These are phyloP conservation scores for Microsporum canis DNA, from an alignment of 2,329 filamentous ascomycete species.

Conservation along the genomic window DNA sequence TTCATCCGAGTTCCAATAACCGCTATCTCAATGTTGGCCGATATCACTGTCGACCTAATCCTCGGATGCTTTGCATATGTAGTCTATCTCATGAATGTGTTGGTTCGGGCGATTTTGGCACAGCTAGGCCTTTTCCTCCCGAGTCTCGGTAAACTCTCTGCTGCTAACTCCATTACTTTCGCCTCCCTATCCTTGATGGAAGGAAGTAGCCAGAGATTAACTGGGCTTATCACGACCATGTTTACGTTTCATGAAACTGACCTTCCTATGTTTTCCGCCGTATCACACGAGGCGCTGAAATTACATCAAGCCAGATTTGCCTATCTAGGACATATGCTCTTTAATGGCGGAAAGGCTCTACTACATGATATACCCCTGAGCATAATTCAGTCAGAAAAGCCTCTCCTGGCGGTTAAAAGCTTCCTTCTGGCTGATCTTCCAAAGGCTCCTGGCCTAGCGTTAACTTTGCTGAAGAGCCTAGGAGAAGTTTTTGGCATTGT, in stretches of 20 bases:
- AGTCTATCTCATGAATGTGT: conserved; percentile 30
- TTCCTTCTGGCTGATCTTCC: conserved; percentile 5
- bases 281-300: conserved; percentile 60
- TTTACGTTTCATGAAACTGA: conserved; percentile 44
- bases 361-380: conserved; percentile 28
- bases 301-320: conserved; percentile 46
- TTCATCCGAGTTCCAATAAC: conserved; percentile 58
- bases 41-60: conserved; percentile 63
- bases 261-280: conserved; percentile 63
- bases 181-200: conserved; percentile 34
- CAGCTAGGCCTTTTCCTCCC: conserved; percentile 28
- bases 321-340: conserved; percentile 32
- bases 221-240: conserved; percentile 28
- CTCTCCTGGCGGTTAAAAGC: background rate
- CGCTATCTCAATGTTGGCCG: conserved; percentile 61
- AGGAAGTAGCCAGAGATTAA: conserved; percentile 31
- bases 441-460: conserved; percentile 6
- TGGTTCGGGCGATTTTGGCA: conserved; percentile 24
- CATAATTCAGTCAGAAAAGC: conserved; percentile 7
- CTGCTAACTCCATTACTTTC: conserved; percentile 27
- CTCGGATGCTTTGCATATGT: conserved; percentile 52
- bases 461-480: conserved; percentile 16
- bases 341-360: conserved; percentile 33
- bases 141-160: conserved; percentile 26
- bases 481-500: conserved; percentile 11